Evolutionary conservation across 345 rosid genomes (phyloP), one percentile per base, ranked within the genome.

Genomic region (Leavenworthia alabamica): DNA sequence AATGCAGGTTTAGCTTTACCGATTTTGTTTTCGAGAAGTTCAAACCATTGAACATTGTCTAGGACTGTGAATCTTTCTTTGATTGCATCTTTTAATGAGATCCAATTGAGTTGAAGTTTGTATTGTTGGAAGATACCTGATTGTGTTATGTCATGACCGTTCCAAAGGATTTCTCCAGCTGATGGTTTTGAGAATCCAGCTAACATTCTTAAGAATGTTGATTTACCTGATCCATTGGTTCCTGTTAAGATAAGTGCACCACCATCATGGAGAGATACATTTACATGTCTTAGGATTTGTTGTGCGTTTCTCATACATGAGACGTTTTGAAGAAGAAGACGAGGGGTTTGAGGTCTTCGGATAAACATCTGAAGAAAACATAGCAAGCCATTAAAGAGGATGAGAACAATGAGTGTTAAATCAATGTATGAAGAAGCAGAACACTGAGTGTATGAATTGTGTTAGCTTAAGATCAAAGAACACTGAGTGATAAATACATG

Each of bases 261-360:
- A 6, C 96, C 96, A 32, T 89, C 96, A 42, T 84, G 85, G 28
- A 92, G 22, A 0, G 95, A 81, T 12, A 83, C 81, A 33, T 89
- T 92, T 15, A 84, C 88, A 26, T 92, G 86, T 2, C 83, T 75
- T 66, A 92, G 59, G 52, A 92, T 83, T 68, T 86, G 93, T 35
- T 85, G 93, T 0, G 89, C 93, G 65, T 86, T 92, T 80, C 98
- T 85, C 96, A 86, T 92, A 75, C 97, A 92, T 0, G 98, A 86
- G 37, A 92, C 95, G 62, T 86, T 87, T 66, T 83, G 80, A 5
- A 92, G 95, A 50, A 92, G 79, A 16, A 89, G 78, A 31, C 87
- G 80, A 54, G 93, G 95, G 40, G 74, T 73, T 10, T 83, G 93
- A 1, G 87, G 83, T 53, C 70, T 83, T 31, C 81, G 48, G 6